These are phyloP conservation scores for Xeromyces bisporus DNA, from an alignment of 495 filamentous ascomycete species.

Conservation along the genomic window DNA sequence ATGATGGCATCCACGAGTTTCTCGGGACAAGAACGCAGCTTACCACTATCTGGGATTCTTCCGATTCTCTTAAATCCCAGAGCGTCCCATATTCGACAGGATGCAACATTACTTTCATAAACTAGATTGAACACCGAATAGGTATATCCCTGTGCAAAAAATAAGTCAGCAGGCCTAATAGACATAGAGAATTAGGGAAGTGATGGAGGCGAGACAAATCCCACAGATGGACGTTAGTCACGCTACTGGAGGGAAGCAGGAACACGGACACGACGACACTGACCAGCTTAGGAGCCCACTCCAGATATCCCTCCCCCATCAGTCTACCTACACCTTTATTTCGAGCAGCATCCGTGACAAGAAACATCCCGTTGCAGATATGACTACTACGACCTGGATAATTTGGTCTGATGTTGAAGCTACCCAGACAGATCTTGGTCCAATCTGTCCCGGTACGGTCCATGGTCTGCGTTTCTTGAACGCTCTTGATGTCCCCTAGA, in stretches of 20 bases:
- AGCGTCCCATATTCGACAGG: conserved; percentile 89
- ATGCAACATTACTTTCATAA: conserved; percentile 93
- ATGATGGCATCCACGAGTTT: conserved; percentile 89
- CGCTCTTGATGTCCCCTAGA: conserved; percentile 56
- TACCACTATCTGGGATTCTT: conserved; percentile 72
- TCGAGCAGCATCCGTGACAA: conserved; percentile 78
- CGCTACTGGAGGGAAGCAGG: background rate
- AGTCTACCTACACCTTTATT: conserved; percentile 80
- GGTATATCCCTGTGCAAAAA: conserved; percentile 50
- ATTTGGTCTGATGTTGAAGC: conserved; percentile 94
- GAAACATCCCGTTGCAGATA: conserved; percentile 89
- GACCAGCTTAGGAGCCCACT: conserved; percentile 82
- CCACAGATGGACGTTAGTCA: background rate
- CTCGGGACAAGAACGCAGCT: conserved; percentile 62
- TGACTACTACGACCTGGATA: conserved; percentile 93
- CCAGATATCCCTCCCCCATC: conserved; percentile 88
- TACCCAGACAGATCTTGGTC: conserved; percentile 73
- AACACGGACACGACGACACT: conserved; percentile 9
- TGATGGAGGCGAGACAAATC: conserved; percentile 1
- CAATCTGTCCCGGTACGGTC: conserved; percentile 50
- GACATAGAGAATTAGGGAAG: background rate
- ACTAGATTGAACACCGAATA: conserved; percentile 98
- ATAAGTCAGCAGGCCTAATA: no score
- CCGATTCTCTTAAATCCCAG: conserved; percentile 98
- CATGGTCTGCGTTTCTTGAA: conserved; percentile 40